phyloP scores from a whole-genome alignment of 2,329 filamentous ascomycete species.

The Amphichorda felina region DNA sequence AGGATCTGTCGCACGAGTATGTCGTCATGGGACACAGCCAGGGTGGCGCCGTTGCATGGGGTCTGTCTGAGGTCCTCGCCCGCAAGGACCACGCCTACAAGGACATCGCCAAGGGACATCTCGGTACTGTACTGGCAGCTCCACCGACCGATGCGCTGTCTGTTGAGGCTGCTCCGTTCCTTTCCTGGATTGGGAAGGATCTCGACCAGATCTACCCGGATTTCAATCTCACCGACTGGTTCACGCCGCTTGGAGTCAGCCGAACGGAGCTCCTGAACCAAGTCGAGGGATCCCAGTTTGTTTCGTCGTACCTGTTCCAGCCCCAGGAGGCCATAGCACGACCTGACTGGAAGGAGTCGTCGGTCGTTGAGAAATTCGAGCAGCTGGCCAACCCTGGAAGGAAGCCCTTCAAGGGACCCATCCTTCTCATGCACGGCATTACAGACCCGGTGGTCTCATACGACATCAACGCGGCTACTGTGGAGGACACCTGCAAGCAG shows the following conservation, averaged over 20 bases:
- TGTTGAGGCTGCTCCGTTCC: background rate
- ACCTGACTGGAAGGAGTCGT: conserved; percentile 1
- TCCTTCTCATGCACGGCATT: conserved; percentile 22
- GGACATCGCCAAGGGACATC: conserved; percentile 1
- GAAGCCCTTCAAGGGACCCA: conserved; percentile 16
- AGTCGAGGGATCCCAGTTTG: conserved; percentile 2
- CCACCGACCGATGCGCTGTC: conserved; percentile 4
- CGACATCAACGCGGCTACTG: conserved; percentile 3
- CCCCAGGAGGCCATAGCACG: background rate
- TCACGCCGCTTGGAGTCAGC: conserved; percentile 16
- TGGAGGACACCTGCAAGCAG: conserved; percentile 7
- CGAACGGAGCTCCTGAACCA: conserved; percentile 4
- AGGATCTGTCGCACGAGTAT: conserved; percentile 19
- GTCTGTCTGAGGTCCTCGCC: conserved; percentile 10
- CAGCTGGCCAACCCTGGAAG: conserved; percentile 12
- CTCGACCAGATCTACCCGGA: conserved; percentile 5
- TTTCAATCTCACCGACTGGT: conserved; percentile 8
- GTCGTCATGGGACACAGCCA: conserved; percentile 34
- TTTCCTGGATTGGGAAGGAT: background rate
- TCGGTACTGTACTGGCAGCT: conserved; percentile 6
- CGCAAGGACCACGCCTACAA: conserved; percentile 6
- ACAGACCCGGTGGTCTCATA: conserved; percentile 9
- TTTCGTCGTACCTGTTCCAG: background rate
- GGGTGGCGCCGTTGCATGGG: conserved; percentile 31
- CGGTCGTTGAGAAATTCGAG: background rate